Evolutionary conservation across 768 basidiomycete genomes (phyloP).

Genomic region (Daedaleopsis sinensis): DNA sequence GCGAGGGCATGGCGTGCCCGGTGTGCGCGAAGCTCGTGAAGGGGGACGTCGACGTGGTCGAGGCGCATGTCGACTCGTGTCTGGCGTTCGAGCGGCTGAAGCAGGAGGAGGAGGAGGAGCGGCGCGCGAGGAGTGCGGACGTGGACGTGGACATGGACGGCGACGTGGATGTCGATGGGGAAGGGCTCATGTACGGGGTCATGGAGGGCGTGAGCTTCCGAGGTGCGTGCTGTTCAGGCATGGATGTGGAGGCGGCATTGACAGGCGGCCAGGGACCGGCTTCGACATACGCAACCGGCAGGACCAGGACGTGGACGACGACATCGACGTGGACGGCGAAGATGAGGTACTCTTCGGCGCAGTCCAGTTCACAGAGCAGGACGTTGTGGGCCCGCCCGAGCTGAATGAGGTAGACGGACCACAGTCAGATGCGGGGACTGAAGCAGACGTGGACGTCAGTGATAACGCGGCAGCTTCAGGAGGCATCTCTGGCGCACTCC

Average conservation of each 20-base stretch:
- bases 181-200: slow-evolving; percentile 25
- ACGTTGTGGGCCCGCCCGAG: slow-evolving; percentile 49
- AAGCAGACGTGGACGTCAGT: slow-evolving; percentile 46
- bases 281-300: slow-evolving; percentile 62
- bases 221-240: slow-evolving; percentile 26
- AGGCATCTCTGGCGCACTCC: slow-evolving; percentile 32
- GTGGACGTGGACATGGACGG: slow-evolving; percentile 40
- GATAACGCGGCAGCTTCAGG: slow-evolving; percentile 33
- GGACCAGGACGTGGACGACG: slow-evolving; percentile 74
- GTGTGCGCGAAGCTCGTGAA: slow-evolving; percentile 60
- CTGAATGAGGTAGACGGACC: background rate
- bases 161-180: slow-evolving; percentile 49
- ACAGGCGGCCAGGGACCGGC: slow-evolving; percentile 56
- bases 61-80: slow-evolving; percentile 84
- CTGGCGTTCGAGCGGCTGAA: slow-evolving; percentile 56
- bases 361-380: slow-evolving; percentile 76
- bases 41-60: slow-evolving; percentile 73
- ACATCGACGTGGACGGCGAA: slow-evolving; percentile 80
- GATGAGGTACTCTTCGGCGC: slow-evolving; percentile 68
- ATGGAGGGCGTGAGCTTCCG: slow-evolving; percentile 39
- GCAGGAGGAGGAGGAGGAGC: slow-evolving; percentile 43
- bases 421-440: slow-evolving; percentile 13
- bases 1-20: slow-evolving; percentile 61
- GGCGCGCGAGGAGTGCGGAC: slow-evolving; percentile 30
- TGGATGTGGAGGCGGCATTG: background rate